Evolutionary conservation across 202 grass and related monocot genomes (phyloP), one percentile per base, ranked within the genome.

Genomic region (Carex arenaria): DNA sequence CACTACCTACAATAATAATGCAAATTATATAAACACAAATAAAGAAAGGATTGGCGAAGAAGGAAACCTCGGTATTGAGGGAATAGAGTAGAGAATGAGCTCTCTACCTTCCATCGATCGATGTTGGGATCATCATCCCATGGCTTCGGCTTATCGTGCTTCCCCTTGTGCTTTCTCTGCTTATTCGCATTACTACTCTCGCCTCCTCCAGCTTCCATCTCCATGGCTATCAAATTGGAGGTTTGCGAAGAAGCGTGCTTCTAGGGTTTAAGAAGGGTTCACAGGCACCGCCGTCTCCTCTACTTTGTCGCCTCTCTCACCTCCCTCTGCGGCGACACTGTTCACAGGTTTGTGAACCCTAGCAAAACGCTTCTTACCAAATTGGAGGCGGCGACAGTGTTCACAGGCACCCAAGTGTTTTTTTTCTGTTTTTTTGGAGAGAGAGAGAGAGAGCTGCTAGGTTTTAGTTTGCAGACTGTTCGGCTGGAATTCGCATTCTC

Each of bases 61-160:
- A 31, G 51, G 67, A 80, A 80, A 84, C 95, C 95, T 90, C 93
- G 69, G 85, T 98, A 98, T 34, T 90, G 89, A 20, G 95, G 95
- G 79, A 98, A 95, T 78, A 98, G 95, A 20, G 95, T 98, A 80
- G 93, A 93, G 89, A 98, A 98, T 62, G 91, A 93, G 83, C 88
- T 92, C 71, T 98, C 95, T 49, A 95, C 69, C 68, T 83, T 95
- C 93, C 95, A 98, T 60, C 13, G 95, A 77, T 98, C 95, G 61
- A 98, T 95, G 86, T 49, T 95, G 14, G 91, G 95, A 79, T 95
- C 90, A 1, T 97, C 86, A 49, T 98, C 95, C 95, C 95, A 98
- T 22, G 95, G 95, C 80, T 95, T 98, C 53, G 86, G 87, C 75
- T 98, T 98, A 83, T 95, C 89, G 85, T 95, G 92, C 83, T 98